phyloP scores from a whole-genome alignment of 106 monocot species.

The Gastrodia elata region DNA sequence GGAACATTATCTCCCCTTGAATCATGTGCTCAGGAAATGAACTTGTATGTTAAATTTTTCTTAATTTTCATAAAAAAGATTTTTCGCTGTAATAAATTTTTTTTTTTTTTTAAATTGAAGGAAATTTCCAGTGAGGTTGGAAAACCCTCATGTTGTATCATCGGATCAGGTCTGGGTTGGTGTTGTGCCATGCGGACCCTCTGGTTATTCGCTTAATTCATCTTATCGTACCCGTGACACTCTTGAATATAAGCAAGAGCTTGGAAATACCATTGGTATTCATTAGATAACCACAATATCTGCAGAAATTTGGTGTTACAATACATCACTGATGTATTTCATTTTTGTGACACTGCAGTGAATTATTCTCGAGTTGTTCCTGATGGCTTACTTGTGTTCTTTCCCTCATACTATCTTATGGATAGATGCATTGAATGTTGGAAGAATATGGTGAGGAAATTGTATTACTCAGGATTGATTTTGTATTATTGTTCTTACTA shows the following conservation, averaged over 20 bases:
- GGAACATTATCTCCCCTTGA: slow-evolving; percentile 89
- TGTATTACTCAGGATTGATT: background rate
- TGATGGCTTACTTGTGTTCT: slow-evolving; percentile 93
- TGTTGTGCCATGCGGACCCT: slow-evolving; percentile 81
- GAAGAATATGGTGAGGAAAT: slow-evolving; percentile 71
- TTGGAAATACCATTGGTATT: slow-evolving; percentile 88
- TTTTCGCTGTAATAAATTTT: background rate
- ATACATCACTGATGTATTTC: background rate
- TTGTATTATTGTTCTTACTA: background rate
- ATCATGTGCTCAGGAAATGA: slow-evolving; percentile 80
- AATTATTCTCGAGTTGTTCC: slow-evolving; percentile 95
- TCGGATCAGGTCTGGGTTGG: slow-evolving; percentile 88
- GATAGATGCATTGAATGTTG: slow-evolving; percentile 86
- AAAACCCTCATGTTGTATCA: slow-evolving; percentile 92
- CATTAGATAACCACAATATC: background rate
- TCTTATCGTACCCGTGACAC: slow-evolving; percentile 76
- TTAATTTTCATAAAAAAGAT: background rate
- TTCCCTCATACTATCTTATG: slow-evolving; percentile 97
- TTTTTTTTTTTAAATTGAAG: slow-evolving; percentile 22
- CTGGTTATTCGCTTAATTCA: slow-evolving; percentile 78
- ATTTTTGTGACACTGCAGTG: slow-evolving; percentile 34
- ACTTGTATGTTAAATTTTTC: slow-evolving; percentile 46
- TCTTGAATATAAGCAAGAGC: slow-evolving; percentile 87
- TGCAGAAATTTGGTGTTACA: background rate
- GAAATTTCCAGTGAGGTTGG: slow-evolving; percentile 84